Evolutionary conservation across 768 basidiomycete genomes (phyloP).

Genomic region (Trichaptum fuscoviolaceum): DNA sequence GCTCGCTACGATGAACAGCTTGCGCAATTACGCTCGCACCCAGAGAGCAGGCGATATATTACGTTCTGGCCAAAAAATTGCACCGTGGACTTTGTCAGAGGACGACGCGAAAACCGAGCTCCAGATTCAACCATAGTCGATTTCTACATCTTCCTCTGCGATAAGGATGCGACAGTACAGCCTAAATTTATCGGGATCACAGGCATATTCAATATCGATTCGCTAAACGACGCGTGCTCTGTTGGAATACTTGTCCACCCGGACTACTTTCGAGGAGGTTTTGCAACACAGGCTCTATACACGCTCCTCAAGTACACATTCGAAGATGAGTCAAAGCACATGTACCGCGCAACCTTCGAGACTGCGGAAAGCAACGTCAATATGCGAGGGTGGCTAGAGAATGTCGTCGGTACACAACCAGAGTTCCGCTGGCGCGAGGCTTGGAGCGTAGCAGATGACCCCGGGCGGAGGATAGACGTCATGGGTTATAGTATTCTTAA

Average conservation of each 20-base stretch:
- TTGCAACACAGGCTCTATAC: background rate
- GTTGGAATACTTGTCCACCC: background rate
- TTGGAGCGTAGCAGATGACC: background rate
- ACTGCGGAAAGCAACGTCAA: background rate
- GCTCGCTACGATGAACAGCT: background rate
- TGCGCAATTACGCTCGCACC: slow-evolving; percentile 1
- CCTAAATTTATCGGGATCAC: background rate
- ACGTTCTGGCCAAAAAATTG: background rate
- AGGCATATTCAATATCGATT: slow-evolving; percentile 2
- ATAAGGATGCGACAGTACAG: background rate
- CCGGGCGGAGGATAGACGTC: background rate
- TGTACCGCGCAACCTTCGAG: slow-evolving; percentile 1
- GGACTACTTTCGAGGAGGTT: slow-evolving; percentile 1
- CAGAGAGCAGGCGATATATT: background rate
- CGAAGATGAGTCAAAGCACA: background rate
- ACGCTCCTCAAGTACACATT: background rate
- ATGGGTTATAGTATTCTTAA: background rate
- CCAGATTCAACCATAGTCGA: background rate
- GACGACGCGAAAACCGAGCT: background rate
- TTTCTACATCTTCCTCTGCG: background rate
- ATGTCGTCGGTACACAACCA: background rate
- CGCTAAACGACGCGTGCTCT: background rate
- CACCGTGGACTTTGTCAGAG: background rate
- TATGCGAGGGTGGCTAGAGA: background rate
- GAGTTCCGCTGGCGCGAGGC: background rate